Conservation (phyloP, 805 yeast genomes). For the Lachancea sp. region DNA sequence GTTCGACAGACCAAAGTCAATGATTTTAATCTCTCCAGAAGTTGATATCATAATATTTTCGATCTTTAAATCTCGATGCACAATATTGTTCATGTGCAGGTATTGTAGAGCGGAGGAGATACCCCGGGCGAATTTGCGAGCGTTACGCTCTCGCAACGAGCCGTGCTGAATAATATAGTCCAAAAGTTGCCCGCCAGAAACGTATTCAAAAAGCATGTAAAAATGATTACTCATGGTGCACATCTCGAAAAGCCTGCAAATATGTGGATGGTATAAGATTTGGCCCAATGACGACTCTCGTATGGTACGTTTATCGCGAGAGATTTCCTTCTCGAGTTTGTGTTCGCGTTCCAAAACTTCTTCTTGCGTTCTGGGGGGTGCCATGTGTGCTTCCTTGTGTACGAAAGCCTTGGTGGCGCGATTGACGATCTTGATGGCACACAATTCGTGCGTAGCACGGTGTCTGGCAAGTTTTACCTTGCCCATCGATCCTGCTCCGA, state of each 20-base stretch:
- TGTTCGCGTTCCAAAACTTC: slow-evolving; percentile 57
- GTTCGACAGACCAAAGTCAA: slow-evolving; percentile 94
- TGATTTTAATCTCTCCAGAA: slow-evolving; percentile 88
- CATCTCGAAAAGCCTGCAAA: slow-evolving; percentile 87
- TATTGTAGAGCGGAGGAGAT: slow-evolving; percentile 91
- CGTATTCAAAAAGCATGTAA: slow-evolving; percentile 94
- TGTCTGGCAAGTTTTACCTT: slow-evolving; percentile 93
- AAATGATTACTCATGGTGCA: slow-evolving; percentile 95
- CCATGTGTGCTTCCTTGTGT: slow-evolving; percentile 62
- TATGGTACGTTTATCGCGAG: slow-evolving; percentile 85
- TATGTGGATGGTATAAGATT: slow-evolving; percentile 83
- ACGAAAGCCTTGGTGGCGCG: slow-evolving; percentile 75
- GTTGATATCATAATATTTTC: slow-evolving; percentile 93
- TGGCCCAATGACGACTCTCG: slow-evolving; percentile 94
- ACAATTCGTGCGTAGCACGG: slow-evolving; percentile 69
- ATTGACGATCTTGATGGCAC: slow-evolving; percentile 91
- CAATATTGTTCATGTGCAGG: slow-evolving; percentile 89
- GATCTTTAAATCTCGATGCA: slow-evolving; percentile 93
- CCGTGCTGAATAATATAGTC: slow-evolving; percentile 98
- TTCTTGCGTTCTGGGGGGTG: slow-evolving; percentile 54
- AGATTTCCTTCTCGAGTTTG: slow-evolving; percentile 74
- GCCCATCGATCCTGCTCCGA: slow-evolving; percentile 99
- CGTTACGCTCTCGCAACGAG: slow-evolving; percentile 85
- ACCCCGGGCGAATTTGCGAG: slow-evolving; percentile 90
- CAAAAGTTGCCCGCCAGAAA: slow-evolving; percentile 94